Base-by-base conservation (phyloP, 805 yeast genomes). In the Nakazawaea anatomiae region DNA sequence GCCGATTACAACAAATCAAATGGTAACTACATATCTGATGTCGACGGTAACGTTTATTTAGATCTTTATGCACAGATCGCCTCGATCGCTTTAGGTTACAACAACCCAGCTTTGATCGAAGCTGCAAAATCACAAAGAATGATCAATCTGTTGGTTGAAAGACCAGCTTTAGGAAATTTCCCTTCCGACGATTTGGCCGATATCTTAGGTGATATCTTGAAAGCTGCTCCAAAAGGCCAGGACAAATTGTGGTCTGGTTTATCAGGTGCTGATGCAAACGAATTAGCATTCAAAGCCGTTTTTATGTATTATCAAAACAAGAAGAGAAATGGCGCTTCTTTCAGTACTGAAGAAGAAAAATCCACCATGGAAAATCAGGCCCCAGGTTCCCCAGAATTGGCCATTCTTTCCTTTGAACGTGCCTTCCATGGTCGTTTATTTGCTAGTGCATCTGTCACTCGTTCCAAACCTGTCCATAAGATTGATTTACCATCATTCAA, bases 21-120 rank as follows among this genome's bases (percentile, higher is more conserved):
- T 9, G 89, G 89, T 60, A 83, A 83, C 68, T 83, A 83, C 68
- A 73, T 83, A 49, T 77, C 70, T 46, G 88, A 83, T 63, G 84
- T 75, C 12, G 88, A 83, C 61, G 87, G 86, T 6, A 83, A 83
- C 65, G 60, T 67, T 2, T 75, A 66, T 57, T 71, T 83, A 58
- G 89, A 83, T 65, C 77, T 82, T 12, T 83, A 83, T 57, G 85
- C 87, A n/a, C 89, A 83, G 64, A 83, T 83, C 57, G 80, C 89
- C 4, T 82, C 87, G 2, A 82, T 83, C 57, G 86, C 87, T 3
- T 68, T 83, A 57, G 88, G 89, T 49, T 83, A 83, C 73, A 83
- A 82, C 66, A 83, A 83, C 66, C 87, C 88, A 2, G 83, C 75
- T 30, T 70, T 83, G 58, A 71, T 77, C 48, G 73, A 74, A 58